Base-by-base conservation (phyloP, 768 basidiomycete genomes). In the Kwoniella botswanensis region DNA sequence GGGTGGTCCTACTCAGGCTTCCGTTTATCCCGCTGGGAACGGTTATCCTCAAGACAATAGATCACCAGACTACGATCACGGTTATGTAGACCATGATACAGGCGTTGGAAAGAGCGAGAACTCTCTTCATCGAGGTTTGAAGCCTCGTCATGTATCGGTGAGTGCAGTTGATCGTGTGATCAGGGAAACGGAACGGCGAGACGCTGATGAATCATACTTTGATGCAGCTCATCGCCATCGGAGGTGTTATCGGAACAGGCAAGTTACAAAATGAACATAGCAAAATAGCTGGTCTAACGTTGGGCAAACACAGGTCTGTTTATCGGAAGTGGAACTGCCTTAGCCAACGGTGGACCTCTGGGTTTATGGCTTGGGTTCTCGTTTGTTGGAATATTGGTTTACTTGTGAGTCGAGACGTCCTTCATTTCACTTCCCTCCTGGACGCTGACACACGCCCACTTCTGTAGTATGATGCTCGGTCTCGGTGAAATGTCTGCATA, bases 231-330 rank as follows among this genome's bases (percentile, higher is more conserved):
- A 67, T 67, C 58, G 57, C 66, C 13, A 67, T 67, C 52, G 66
- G 66, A 4, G 66, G 66, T 44, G 66, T 67, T 3, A 67, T 67
- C 35, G 66, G 66, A 41, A 65, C 65, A 26, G 63, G 62, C 50
- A 12, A 35, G 57, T 24, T 17, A 50, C 18, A 18, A 35, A 7
- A 6, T 35, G 35, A 0, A 35, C 35, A 35, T 7, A 0, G 35
- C 5, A 35, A 7, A 9, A 35, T 35, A 35, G 35, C 7, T 15
- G 13, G 2, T 11, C 43, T 50, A 15, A 50, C 44, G 11, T 26
- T 29, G 11, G 42, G 3, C 11, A 44, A 1, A 57, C 22, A 72
- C 63, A 43, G 90, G 90, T 72, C 85, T 91, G 13, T 92, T 92
- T 82, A 82, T 92, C 41, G 81, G 81, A 60, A 81, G 76, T 24